A percentile compares a stretch with the other conserved stretches of the same genome.
Evolutionary conservation across 2,329 filamentous ascomycete genomes (phyloP).

Genomic region (Ophiocordyceps camponoti-floridani): DNA sequence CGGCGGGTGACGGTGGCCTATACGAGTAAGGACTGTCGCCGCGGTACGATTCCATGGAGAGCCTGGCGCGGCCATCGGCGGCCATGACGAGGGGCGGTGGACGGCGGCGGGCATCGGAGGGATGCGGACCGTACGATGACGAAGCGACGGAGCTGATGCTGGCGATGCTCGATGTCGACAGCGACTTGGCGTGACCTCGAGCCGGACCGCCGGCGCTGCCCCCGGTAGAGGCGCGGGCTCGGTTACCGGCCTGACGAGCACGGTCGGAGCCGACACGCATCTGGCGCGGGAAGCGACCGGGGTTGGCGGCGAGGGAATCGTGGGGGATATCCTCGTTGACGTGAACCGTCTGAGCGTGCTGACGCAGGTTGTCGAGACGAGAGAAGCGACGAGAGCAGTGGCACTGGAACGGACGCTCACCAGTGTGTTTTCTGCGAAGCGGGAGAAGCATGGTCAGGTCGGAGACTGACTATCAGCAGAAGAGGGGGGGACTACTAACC

Average conservation of each 20-base stretch:
- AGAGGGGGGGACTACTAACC: slow-evolving; percentile 27
- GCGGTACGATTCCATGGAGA: slow-evolving; percentile 52
- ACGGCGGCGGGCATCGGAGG: slow-evolving; percentile 48
- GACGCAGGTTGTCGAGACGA: slow-evolving; percentile 80
- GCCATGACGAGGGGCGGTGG: slow-evolving; percentile 75
- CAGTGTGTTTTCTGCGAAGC: slow-evolving; percentile 80
- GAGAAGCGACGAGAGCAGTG: slow-evolving; percentile 91
- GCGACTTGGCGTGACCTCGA: slow-evolving; percentile 66
- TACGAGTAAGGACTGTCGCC: slow-evolving; percentile 46
- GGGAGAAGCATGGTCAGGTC: slow-evolving; percentile 2
- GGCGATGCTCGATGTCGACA: slow-evolving; percentile 75
- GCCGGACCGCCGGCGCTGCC: slow-evolving; percentile 54
- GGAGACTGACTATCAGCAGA: not conserved
- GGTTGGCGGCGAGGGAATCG: slow-evolving; percentile 84
- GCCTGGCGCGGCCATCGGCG: slow-evolving; percentile 46
- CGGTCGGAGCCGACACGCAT: slow-evolving; percentile 58
- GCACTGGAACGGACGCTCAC: slow-evolving; percentile 90
- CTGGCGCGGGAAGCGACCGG: slow-evolving; percentile 79
- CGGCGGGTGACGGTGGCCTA: slow-evolving; percentile 49
- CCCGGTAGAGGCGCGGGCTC: slow-evolving; percentile 61
- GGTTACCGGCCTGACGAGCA: slow-evolving; percentile 52
- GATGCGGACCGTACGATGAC: slow-evolving; percentile 44
- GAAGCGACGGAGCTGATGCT: slow-evolving; percentile 53
- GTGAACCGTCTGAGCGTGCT: slow-evolving; percentile 95
- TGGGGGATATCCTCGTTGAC: slow-evolving; percentile 93